Percentiles rank a stretch among this genome's conserved stretches.
These are phyloP conservation scores for Grigorovia transvaalensis DNA, from an alignment of 805 yeast genomes.

Conservation along the genomic window DNA sequence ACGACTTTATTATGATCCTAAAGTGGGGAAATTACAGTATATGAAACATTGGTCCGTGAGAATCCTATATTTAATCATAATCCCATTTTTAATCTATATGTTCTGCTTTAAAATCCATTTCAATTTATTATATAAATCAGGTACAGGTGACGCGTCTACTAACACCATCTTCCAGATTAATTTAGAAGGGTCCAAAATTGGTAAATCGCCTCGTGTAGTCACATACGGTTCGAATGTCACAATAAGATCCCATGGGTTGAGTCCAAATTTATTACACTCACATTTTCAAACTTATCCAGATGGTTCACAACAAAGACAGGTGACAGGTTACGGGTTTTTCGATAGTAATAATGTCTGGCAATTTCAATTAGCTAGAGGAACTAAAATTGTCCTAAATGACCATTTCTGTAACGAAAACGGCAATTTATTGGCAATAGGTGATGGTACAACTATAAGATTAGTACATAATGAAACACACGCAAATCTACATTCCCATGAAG, in stretches of 20 bases:
- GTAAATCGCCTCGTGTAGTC: constrained; percentile 60
- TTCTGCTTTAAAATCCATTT: constrained; percentile 76
- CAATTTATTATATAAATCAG: constrained; percentile 59
- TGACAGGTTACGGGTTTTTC: constrained; percentile 68
- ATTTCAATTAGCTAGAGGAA: constrained; percentile 39
- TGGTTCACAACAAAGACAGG: constrained; percentile 69
- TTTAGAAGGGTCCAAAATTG: constrained; percentile 54
- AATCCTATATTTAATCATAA: constrained; percentile 49
- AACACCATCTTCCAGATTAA: constrained; percentile 86
- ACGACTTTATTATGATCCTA: constrained; percentile 31
- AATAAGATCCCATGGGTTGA: constrained; percentile 54
- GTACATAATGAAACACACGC: constrained; percentile 51
- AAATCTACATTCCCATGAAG: constrained; percentile 63
- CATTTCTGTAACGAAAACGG: constrained; percentile 13
- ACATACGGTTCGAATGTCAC: constrained; percentile 41
- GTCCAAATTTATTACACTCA: constrained; percentile 67
- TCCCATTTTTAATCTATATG: constrained; percentile 65
- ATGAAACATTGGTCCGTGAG: constrained; percentile 64
- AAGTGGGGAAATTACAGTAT: constrained; percentile 30
- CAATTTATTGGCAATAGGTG: constrained; percentile 29
- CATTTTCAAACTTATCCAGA: constrained; percentile 64
- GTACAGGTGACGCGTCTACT: constrained; percentile 89
- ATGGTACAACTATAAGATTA: constrained; percentile 54
- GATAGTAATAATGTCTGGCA: constrained; percentile 65
- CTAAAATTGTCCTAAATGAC: constrained; percentile 27